Base-by-base conservation (phyloP, 129 eudicot species). In the Arctium minus region DNA sequence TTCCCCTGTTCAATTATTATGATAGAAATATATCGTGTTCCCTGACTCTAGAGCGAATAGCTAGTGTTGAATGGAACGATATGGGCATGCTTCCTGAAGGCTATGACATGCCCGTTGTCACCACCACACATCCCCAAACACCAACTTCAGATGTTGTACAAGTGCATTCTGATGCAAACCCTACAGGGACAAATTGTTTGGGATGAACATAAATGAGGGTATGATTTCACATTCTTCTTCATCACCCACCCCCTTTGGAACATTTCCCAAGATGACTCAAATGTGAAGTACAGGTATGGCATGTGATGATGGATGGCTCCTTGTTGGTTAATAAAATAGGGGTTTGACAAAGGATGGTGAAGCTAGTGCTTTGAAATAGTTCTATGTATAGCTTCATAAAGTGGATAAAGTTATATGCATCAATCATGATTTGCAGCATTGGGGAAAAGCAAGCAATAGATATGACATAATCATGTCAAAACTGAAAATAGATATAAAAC, bases 11-110 rank as follows among this genome's bases (percentile, higher is more conserved):
- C n/a, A n/a, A n/a, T n/a, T 6, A 36, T 18, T 67, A 50, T 65
- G 50, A 31, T 44, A 70, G 32, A 42, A n/a, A 36, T 77, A 8
- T 13, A 29, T 48, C 8, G 67, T 62, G 8, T 88, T 86, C 91
- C 92, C 48, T 89, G 39, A 89, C 92, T 76, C 44, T 30, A n/a
- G 32, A 85, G 35, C 74, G 13, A 67, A 84, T 86, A 95, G 97
- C 94, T 65, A 93, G 83, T 12, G 85, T 89, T 32, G 94, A 89
- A 71, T 94, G 97, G 97, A 83, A 80, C 48, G 87, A 83, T 46
- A 83, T 88, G 82, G 89, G 78, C 38, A 70, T 84, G 70, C 87
- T 89, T 71, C 82, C 80, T 22, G 91, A 89, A 46, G 91, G 81
- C 74, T 85, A 75, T 76, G 74, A 60, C 33, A 74, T 87, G 79